Evolutionary conservation across 1,139 yeast genomes (phyloP), one percentile per base, ranked within the genome.

Genomic region (Saccharomyces pastorianus): DNA sequence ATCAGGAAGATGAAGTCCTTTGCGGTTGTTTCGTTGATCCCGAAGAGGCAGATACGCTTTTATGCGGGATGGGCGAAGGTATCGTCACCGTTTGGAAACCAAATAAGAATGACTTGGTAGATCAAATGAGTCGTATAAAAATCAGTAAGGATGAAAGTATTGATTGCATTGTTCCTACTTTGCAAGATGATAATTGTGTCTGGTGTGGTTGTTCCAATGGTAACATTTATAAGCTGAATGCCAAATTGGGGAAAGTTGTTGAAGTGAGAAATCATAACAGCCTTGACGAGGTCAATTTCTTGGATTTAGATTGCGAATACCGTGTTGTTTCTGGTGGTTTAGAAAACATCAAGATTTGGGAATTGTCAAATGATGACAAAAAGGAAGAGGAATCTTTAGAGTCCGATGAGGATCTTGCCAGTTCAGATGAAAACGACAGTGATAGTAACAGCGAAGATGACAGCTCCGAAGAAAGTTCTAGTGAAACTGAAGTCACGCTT

Each of bases 151-250:
- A 81, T 46, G 93, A 88, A 38, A 85, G 95, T 20, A 80, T 91
- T 23, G 98, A 91, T 67, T 78, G 88, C 25, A 73, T 91, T 1
- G 75, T 89, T 2, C 82, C 91, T 2, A 86, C 95, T 2, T 81
- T 87, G 78, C 84, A 85, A 61, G 83, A 82, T 52, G 88, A 85
- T 53, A 77, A 78, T 56, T 78, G 82, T 52, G 82, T 86, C 1
- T 87, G 89, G 85, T 88, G 95, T 59, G 97, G 96, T 5, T 84
- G 85, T 51, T 83, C 93, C 14, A 89, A 88, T 60, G 97, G 97
- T n/a, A 73, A 77, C 29, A 75, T 89, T 32, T 82, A 82, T 63
- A 79, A 87, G 59, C 79, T 89, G 32, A 82, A 90, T 67, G 79
- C 81, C 50, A 81, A 81, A 57, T 71, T 74, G 27, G 90, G 95